Conservation (phyloP, 1,284 basidiomycete genomes). For the Malassezia japonica region DNA sequence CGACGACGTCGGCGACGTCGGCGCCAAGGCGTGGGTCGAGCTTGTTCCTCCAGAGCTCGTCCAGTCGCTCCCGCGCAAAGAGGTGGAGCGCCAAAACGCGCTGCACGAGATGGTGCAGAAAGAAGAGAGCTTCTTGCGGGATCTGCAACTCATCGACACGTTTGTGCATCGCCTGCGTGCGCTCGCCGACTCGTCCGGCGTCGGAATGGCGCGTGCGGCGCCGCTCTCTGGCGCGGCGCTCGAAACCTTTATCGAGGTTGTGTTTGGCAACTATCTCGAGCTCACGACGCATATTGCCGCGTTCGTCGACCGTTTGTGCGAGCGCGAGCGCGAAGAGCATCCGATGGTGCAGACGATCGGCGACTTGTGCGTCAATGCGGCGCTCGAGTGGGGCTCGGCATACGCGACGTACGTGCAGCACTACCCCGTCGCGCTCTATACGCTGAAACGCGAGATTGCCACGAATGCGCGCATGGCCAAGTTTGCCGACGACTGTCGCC, state of each 20-base stretch:
- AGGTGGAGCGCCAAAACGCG: slow-evolving; percentile 76
- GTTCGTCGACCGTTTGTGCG: slow-evolving; percentile 72
- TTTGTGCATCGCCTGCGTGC: slow-evolving; percentile 25
- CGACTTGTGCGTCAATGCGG: slow-evolving; percentile 78
- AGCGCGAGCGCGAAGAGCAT: slow-evolving; percentile 75
- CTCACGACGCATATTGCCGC: slow-evolving; percentile 70
- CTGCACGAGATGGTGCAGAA: slow-evolving; percentile 83
- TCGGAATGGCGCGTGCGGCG: neutral
- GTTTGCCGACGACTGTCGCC: slow-evolving; percentile 64
- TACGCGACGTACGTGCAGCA: slow-evolving; percentile 80
- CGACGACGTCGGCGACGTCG: slow-evolving; percentile 7
- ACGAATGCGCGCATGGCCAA: slow-evolving; percentile 69
- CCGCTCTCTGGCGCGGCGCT: slow-evolving; percentile 50
- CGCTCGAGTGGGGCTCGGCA: slow-evolving; percentile 72
- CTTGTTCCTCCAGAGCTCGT: slow-evolving; percentile 63
- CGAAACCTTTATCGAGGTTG: slow-evolving; percentile 70
- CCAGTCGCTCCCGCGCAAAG: slow-evolving; percentile 60
- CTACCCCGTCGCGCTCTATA: slow-evolving; percentile 72
- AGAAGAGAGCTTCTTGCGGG: slow-evolving; percentile 80
- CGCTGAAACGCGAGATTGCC: slow-evolving; percentile 73
- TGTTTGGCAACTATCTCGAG: slow-evolving; percentile 78
- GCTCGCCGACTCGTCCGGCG: neutral
- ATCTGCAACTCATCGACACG: slow-evolving; percentile 69
- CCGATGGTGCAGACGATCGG: slow-evolving; percentile 77
- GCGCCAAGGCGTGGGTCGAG: slow-evolving; percentile 61